Percentiles rank a stretch among this genome's conserved stretches.
Evolutionary conservation across 2,329 filamentous ascomycete genomes (phyloP).

Genomic region (Calonectria fujianensis): DNA sequence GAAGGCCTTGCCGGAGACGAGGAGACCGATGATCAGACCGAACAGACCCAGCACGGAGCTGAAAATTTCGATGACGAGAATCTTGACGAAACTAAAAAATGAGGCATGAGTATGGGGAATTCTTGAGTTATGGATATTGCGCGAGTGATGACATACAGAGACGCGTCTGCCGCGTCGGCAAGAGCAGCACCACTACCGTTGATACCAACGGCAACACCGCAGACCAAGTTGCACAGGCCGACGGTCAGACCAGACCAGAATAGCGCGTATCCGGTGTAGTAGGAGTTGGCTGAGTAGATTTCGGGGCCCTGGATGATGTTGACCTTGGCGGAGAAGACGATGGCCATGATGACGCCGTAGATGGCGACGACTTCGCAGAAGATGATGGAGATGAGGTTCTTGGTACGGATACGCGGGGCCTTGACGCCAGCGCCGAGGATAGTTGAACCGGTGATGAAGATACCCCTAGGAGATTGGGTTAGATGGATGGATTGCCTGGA

Average conservation of each 20-base stretch:
- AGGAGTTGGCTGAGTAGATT: conserved; percentile 84
- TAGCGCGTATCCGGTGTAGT: conserved; percentile 95
- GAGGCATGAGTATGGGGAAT: conserved; percentile 49
- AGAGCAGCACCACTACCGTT: conserved; percentile 97
- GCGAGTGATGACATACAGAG: conserved; percentile 78
- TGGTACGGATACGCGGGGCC: conserved; percentile 97
- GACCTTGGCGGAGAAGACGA: conserved; percentile 96
- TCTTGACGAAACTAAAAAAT: conserved; percentile 90
- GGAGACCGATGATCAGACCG: conserved; percentile 93
- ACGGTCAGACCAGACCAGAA: conserved; percentile 98
- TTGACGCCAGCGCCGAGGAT: conserved; percentile 98
- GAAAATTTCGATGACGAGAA: conserved; percentile 99
- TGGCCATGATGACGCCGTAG: conserved; percentile 99
- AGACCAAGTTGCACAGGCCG: conserved; percentile 95
- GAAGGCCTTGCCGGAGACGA: conserved; percentile 88
- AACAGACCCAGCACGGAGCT: conserved; percentile 98
- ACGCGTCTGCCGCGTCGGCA: conserved; percentile 94
- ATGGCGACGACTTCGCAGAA: conserved; percentile 99
- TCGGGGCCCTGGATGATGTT: conserved; percentile 77
- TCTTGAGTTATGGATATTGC: conserved; percentile 17
- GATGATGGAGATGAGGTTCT: conserved; percentile 99
- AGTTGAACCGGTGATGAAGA: conserved; percentile 98
- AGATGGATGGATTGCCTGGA: conserved; percentile 40
- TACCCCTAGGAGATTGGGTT: conserved; percentile 80
- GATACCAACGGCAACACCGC: conserved; percentile 97